Evolutionary conservation across 163 green algal species (phyloP).

Genomic region (Coccomyxa subellipsoidea): DNA sequence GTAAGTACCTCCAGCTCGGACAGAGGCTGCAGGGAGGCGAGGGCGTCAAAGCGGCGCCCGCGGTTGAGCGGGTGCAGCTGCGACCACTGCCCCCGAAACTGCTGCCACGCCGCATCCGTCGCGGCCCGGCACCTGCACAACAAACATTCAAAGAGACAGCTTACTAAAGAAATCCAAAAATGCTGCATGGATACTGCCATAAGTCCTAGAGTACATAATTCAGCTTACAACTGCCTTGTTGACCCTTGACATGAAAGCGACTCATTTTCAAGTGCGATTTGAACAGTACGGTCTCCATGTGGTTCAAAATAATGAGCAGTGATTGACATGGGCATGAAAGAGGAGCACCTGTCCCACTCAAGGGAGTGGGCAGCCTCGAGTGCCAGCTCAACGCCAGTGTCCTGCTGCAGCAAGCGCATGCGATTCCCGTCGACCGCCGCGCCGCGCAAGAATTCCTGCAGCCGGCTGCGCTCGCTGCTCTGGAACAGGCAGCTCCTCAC

Average conservation of each 20-base stretch:
- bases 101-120: neutral
- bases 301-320: too few species aligned
- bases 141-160: neutral
- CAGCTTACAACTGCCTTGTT: too few species aligned
- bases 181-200: too few species aligned
- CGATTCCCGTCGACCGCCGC: neutral
- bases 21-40: constrained; percentile 24
- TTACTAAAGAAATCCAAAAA: too few species aligned
- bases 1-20: constrained; percentile 25
- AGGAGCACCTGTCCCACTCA: constrained; percentile 7
- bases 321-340: too few species aligned
- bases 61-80: constrained; percentile 17
- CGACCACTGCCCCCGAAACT: constrained; percentile 19
- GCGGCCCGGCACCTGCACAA: constrained; percentile 18
- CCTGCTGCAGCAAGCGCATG: neutral
- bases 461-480: neutral
- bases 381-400: neutral
- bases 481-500: constrained; percentile 26
- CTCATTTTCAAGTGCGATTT: too few species aligned
- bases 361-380: neutral
- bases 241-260: too few species aligned
- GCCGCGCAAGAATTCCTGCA: neutral
- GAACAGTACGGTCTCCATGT: too few species aligned
- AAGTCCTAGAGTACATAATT: too few species aligned
- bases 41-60: constrained; percentile 2